Conservation (phyloP, 139 green algal species). For the Gonium pectorale region DNA sequence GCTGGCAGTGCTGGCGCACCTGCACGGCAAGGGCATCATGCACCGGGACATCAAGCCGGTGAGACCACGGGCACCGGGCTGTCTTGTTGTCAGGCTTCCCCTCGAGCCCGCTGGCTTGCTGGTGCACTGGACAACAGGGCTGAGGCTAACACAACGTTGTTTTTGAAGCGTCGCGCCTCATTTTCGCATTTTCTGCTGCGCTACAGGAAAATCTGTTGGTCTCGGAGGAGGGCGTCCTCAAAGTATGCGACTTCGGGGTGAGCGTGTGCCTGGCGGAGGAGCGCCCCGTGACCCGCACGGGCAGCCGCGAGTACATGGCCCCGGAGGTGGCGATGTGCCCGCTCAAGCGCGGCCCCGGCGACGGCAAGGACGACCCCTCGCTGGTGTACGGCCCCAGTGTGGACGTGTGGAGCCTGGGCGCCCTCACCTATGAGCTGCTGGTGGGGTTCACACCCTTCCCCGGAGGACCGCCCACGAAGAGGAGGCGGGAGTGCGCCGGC, state of each 20-base stretch:
- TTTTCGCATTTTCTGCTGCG: neutral
- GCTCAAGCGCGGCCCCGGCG: conserved; percentile 53
- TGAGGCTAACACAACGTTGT: neutral
- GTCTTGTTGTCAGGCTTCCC: neutral
- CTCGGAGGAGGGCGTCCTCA: neutral
- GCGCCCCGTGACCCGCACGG: conserved; percentile 60
- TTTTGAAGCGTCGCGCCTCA: neutral
- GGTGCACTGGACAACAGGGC: neutral
- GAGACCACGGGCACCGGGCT: neutral
- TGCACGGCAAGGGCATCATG: neutral
- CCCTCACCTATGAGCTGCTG: conserved; percentile 69
- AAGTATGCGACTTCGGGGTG: conserved; percentile 54
- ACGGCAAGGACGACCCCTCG: conserved; percentile 58
- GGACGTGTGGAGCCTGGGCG: conserved; percentile 58
- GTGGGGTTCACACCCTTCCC: conserved; percentile 40
- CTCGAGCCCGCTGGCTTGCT: neutral
- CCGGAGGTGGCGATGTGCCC: conserved; percentile 61
- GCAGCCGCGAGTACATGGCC: conserved; percentile 61
- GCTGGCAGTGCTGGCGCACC: neutral
- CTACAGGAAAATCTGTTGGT: conserved; percentile 14
- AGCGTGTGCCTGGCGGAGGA: conserved; percentile 60
- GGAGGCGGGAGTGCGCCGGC: too few relatives aligned
- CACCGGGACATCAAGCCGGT: conserved; percentile 29
- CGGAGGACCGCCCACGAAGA: neutral
- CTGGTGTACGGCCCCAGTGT: conserved; percentile 57